Conservation (phyloP, 176 grass and related monocot species). For the Eragrostis curvula region DNA sequence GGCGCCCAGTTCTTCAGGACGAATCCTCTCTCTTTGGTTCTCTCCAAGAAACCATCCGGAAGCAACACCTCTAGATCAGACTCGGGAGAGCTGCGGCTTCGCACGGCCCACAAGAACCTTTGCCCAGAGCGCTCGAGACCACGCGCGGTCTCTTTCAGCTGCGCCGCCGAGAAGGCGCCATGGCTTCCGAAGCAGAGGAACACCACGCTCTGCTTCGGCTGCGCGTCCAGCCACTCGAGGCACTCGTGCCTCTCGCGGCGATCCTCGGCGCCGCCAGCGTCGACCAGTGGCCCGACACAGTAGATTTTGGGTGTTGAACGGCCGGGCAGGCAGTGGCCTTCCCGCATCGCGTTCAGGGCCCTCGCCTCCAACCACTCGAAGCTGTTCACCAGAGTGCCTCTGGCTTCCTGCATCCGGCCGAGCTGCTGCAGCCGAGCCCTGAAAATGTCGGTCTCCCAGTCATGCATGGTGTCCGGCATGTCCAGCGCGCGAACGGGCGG, state of each 20-base stretch:
- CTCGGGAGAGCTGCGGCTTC: constrained; percentile 16
- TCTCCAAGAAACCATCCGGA: constrained; percentile 66
- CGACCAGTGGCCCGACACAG: constrained; percentile 67
- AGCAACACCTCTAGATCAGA: constrained; percentile 38
- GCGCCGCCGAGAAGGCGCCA: constrained; percentile 60
- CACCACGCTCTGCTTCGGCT: constrained; percentile 65
- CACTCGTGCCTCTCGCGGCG: constrained; percentile 52
- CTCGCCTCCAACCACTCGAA: constrained; percentile 68
- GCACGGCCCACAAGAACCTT: constrained; percentile 67
- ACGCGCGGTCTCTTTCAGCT: constrained; percentile 59
- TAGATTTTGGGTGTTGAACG: constrained; percentile 46
- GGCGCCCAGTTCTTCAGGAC: constrained; percentile 81
- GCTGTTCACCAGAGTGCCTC: constrained; percentile 71
- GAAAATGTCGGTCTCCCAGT: constrained; percentile 39
- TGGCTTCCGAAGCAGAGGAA: constrained; percentile 88
- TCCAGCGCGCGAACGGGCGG: constrained; percentile 52
- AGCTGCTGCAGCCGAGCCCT: constrained; percentile 39
- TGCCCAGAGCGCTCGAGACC: constrained; percentile 65
- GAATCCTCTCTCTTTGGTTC: constrained; percentile 55
- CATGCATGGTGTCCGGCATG: constrained; percentile 47
- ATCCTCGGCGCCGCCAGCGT: constrained; percentile 2
- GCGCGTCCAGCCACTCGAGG: constrained; percentile 69
- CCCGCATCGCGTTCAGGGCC: constrained; percentile 48
- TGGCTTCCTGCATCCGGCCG: constrained; percentile 37
- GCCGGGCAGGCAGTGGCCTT: constrained; percentile 47